These are phyloP conservation scores for Aspergillus cristatus DNA, from an alignment of 495 filamentous ascomycete species.

Conservation along the genomic window DNA sequence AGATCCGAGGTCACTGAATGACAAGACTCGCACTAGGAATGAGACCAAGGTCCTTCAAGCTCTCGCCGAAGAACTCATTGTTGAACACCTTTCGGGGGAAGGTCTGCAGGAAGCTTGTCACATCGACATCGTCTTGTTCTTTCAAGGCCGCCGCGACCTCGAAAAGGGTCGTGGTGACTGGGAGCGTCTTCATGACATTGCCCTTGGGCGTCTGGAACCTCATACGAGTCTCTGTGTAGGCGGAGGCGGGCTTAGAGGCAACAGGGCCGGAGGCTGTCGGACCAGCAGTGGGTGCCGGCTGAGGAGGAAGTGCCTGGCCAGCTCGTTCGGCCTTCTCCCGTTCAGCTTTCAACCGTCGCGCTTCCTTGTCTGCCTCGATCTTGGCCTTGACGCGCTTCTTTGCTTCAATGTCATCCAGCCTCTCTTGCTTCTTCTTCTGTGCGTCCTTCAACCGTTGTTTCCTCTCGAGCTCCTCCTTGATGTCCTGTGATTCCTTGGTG, in stretches of 20 bases:
- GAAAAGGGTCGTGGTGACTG: conserved; percentile 82
- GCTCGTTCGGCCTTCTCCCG: conserved; percentile 74
- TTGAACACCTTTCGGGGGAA: conserved; percentile 83
- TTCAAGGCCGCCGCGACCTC: conserved; percentile 75
- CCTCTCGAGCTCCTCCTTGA: conserved; percentile 73
- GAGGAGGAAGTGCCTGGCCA: conserved; percentile 49
- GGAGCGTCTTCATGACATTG: conserved; percentile 72
- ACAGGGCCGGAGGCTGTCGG: conserved; percentile 32
- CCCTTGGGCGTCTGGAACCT: conserved; percentile 68
- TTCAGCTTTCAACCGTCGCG: conserved; percentile 72
- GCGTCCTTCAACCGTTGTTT: conserved; percentile 90
- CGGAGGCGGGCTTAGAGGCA: conserved; percentile 47
- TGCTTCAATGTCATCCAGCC: conserved; percentile 75
- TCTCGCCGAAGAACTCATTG: conserved; percentile 74
- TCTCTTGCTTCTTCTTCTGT: conserved; percentile 73
- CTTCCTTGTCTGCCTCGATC: conserved; percentile 86
- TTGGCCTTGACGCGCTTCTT: conserved; percentile 82
- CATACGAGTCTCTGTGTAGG: conserved; percentile 72
- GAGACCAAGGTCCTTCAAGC: conserved; percentile 84
- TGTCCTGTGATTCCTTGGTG: conserved; percentile 66
- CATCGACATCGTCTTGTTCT: conserved; percentile 51
- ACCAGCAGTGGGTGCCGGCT: conserved; percentile 27
- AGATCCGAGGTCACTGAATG: conserved; percentile 39
- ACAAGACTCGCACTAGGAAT: conserved; percentile 83
- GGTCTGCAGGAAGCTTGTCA: conserved; percentile 70